A percentile compares a stretch with the other conserved stretches of the same genome.
Evolutionary conservation across 2,329 filamentous ascomycete species (phyloP).

Genomic region (Colletotrichum siamense): DNA sequence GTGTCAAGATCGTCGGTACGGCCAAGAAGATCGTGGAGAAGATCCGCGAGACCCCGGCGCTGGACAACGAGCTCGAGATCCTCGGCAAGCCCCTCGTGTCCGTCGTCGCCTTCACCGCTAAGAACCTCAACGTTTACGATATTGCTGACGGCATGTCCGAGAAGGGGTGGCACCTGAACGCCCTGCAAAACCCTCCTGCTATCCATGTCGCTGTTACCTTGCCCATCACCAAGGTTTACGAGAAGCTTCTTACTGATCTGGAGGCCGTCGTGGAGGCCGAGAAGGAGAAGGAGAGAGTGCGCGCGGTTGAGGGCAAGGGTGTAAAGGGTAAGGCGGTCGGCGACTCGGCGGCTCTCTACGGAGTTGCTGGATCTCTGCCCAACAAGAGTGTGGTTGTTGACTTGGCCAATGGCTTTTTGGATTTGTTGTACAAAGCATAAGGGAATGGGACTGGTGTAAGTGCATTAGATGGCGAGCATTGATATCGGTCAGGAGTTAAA

Average conservation of each 20-base stretch:
- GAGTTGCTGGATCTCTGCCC: slow-evolving; percentile 91
- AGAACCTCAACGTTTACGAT: slow-evolving; percentile 90
- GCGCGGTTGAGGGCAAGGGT: slow-evolving; percentile 72
- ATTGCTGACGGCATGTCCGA: slow-evolving; percentile 86
- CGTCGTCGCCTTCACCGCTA: slow-evolving; percentile 87
- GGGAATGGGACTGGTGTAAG: neutral
- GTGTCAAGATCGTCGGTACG: slow-evolving; percentile 85
- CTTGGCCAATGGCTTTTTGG: slow-evolving; percentile 87
- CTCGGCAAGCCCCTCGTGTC: slow-evolving; percentile 87
- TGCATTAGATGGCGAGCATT: slow-evolving; percentile 8
- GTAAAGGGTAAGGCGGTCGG: slow-evolving; percentile 72
- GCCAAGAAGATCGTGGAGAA: slow-evolving; percentile 82
- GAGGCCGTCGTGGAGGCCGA: slow-evolving; percentile 72
- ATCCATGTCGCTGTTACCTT: slow-evolving; percentile 94
- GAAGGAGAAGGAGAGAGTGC: slow-evolving; percentile 79
- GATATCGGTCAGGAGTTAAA: slow-evolving; percentile 9
- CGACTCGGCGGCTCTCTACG: slow-evolving; percentile 88
- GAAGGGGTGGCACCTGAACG: slow-evolving; percentile 95
- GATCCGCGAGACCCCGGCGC: slow-evolving; percentile 70
- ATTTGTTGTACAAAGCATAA: slow-evolving; percentile 89
- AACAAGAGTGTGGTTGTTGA: slow-evolving; percentile 96
- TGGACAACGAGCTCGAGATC: slow-evolving; percentile 77
- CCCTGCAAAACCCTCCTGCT: slow-evolving; percentile 87
- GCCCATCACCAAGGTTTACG: slow-evolving; percentile 81
- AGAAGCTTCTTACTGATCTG: slow-evolving; percentile 77